A percentile compares a stretch with the other conserved stretches of the same genome.
Conservation (phyloP, 2,329 filamentous ascomycete species). For the Leptoxyphium fumago region DNA sequence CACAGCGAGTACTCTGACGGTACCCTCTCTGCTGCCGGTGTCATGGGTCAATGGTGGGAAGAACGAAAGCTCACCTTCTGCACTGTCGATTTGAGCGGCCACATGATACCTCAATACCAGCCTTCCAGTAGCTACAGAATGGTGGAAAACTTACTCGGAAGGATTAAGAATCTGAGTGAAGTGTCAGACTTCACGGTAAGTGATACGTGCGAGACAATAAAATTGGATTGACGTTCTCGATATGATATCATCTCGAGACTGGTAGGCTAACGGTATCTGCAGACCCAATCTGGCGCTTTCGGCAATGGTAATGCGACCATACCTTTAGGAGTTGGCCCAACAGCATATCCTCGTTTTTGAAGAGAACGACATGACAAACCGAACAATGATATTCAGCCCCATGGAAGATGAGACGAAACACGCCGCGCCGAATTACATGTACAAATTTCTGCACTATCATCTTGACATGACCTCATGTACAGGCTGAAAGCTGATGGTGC, state of each 20-base stretch:
- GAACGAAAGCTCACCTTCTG: conserved; percentile 65
- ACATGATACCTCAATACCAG: conserved; percentile 54
- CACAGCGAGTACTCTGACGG: conserved; percentile 33
- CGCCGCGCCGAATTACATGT: too few relatives aligned
- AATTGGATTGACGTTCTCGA: too few relatives aligned
- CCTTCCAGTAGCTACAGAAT: conserved; percentile 55
- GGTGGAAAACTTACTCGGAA: conserved; percentile 60
- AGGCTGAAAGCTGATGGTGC: too few relatives aligned
- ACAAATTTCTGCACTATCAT: too few relatives aligned
- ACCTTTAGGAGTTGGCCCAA: not conserved
- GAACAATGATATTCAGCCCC: too few relatives aligned
- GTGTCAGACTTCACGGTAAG: conserved; percentile 18
- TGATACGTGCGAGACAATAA: not conserved
- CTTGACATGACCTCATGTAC: too few relatives aligned
- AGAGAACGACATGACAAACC: too few relatives aligned
- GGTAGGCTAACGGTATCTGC: not conserved
- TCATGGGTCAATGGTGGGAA: conserved; percentile 54
- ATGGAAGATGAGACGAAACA: too few relatives aligned
- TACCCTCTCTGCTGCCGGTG: conserved; percentile 45
- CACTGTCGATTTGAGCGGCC: conserved; percentile 47
- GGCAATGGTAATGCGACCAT: conserved; percentile 8
- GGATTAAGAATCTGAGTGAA: conserved; percentile 42
- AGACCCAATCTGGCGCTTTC: conserved; percentile 14
- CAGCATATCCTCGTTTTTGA: not conserved
- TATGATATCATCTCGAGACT: not conserved